phyloP scores from a whole-genome alignment of 495 filamentous ascomycete species.

The Cudoniella acicularis region DNA sequence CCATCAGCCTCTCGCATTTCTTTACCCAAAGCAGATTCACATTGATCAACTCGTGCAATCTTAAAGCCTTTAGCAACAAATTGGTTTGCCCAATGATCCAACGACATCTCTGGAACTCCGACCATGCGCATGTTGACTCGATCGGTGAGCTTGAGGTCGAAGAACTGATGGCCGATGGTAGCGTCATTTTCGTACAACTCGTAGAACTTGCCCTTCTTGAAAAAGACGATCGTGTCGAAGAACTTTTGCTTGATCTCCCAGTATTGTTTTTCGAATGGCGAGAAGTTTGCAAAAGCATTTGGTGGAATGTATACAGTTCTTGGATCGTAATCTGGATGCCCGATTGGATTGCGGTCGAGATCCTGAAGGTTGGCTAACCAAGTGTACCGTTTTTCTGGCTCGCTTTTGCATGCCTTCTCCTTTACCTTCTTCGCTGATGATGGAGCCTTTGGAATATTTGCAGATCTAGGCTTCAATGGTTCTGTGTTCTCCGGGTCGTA shows the following conservation, averaged over 20 bases:
- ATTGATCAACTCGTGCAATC: constrained; percentile 94
- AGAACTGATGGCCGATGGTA: constrained; percentile 93
- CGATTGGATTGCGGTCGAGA: constrained; percentile 71
- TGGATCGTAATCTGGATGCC: constrained; percentile 91
- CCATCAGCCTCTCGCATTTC: constrained; percentile 90
- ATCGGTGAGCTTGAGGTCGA: constrained; percentile 97
- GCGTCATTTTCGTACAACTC: constrained; percentile 98
- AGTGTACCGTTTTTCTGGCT: constrained; percentile 77
- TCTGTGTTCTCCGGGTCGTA: constrained; percentile 76
- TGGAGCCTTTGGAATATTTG: constrained; percentile 40
- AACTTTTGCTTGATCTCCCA: constrained; percentile 99
- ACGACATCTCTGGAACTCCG: constrained; percentile 84
- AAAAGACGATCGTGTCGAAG: constrained; percentile 97
- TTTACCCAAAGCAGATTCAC: constrained; percentile 91
- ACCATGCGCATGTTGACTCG: constrained; percentile 99
- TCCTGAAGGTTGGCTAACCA: constrained; percentile 88
- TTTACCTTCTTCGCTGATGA: constrained; percentile 49
- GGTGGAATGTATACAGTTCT: constrained; percentile 85
- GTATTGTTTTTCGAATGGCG: constrained; percentile 95
- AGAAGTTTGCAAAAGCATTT: constrained; percentile 70
- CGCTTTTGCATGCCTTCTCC: constrained; percentile 69
- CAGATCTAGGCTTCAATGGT: constrained; percentile 50
- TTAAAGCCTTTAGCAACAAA: constrained; percentile 94
- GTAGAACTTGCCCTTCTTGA: constrained; percentile 99
- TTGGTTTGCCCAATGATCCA: constrained; percentile 91